phyloP scores from a whole-genome alignment of 139 green algal genomes.

The Coccomyxa sp. region DNA sequence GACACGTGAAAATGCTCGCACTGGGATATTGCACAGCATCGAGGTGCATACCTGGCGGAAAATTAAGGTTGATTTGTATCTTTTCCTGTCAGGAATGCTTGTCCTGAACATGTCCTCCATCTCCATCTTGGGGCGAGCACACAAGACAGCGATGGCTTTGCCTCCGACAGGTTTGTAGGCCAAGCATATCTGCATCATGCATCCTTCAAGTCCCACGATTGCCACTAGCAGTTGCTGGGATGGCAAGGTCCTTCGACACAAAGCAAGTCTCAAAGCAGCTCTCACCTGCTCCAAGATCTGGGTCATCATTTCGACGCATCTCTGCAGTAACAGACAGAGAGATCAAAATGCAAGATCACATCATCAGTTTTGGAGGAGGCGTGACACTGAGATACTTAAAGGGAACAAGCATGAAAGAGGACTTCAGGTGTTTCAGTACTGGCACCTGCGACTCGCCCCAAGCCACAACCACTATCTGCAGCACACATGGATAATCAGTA shows the following conservation, averaged over 20 bases:
- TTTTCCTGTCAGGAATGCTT: conserved; percentile 12
- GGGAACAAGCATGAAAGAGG: no score
- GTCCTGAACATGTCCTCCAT: conserved; percentile 46
- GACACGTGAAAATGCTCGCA: not conserved
- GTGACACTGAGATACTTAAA: no score
- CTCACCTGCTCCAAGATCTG: not conserved
- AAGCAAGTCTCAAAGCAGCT: not conserved
- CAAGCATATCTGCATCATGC: conserved; percentile 26
- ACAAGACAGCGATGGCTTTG: conserved; percentile 44
- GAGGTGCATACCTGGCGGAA: conserved; percentile 35
- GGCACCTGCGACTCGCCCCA: conserved; percentile 3
- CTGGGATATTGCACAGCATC: not conserved
- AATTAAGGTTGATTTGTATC: conserved; percentile 35
- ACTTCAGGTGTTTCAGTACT: not conserved
- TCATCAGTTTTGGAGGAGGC: no score
- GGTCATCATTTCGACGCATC: not conserved
- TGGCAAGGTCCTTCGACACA: not conserved
- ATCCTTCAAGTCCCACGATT: not conserved
- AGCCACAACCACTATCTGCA: conserved; percentile 15
- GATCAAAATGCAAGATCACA: no score
- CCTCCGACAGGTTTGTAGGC: conserved; percentile 30
- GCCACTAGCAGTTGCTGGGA: not conserved
- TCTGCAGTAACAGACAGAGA: not conserved
- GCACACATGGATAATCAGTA: not conserved
- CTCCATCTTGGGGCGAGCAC: conserved; percentile 41